These are phyloP conservation scores for Rhododendron molle DNA, from an alignment of 148 eudicot genomes.

Conservation along the genomic window DNA sequence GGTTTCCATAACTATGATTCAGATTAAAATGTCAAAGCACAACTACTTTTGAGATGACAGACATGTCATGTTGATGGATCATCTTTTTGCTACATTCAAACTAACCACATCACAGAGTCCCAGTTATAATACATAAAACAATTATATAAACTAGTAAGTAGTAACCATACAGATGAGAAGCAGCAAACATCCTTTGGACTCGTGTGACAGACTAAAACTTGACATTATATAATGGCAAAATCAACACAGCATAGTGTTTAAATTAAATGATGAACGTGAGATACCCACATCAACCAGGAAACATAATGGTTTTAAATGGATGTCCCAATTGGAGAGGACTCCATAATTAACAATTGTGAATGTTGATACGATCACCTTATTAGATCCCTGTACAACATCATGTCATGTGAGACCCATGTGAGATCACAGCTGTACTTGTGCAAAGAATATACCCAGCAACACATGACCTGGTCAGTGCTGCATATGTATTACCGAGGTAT, in stretches of 20 bases:
- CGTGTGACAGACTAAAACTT: not conserved
- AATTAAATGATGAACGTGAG: not conserved
- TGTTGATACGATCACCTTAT: not conserved
- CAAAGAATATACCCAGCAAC: not conserved
- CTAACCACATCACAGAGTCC: not conserved
- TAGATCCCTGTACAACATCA: not conserved
- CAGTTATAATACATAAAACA: not conserved
- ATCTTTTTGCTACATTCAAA: not conserved
- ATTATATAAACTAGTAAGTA: not conserved
- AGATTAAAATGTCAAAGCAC: not conserved
- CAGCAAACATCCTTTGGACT: not conserved
- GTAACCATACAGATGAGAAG: not conserved
- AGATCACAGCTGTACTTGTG: not conserved
- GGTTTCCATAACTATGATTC: not conserved
- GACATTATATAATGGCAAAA: not conserved
- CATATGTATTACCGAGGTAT: not conserved
- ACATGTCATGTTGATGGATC: not conserved
- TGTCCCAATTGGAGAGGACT: not conserved
- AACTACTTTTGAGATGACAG: not conserved
- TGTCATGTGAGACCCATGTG: not conserved
- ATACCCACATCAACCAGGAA: not conserved
- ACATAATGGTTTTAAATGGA: not conserved
- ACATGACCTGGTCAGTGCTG: not conserved
- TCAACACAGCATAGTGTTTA: not conserved
- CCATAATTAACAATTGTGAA: not conserved